phyloP scores from a whole-genome alignment of 2,329 filamentous ascomycete species.

The Fusarium transvaalense region DNA sequence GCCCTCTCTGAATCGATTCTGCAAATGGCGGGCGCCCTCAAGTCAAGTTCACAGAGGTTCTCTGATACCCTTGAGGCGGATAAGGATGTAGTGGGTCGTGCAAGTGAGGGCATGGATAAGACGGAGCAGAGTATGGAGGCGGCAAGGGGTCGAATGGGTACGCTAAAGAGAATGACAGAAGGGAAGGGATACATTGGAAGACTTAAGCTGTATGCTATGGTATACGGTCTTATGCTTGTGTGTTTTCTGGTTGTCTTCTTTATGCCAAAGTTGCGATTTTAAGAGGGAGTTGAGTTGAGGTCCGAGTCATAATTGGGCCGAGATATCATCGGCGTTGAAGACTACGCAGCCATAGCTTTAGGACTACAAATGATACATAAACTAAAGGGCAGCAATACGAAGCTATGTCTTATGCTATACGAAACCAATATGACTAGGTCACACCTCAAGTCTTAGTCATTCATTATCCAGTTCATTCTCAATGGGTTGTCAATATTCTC shows the following conservation, averaged over 20 bases:
- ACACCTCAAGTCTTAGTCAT: background rate
- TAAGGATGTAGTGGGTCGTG: slow-evolving; percentile 77
- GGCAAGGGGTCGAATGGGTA: slow-evolving; percentile 81
- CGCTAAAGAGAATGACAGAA: slow-evolving; percentile 83
- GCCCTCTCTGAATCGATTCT: slow-evolving; percentile 84
- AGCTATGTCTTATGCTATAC: background rate
- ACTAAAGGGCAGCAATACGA: background rate
- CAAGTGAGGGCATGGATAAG: slow-evolving; percentile 80
- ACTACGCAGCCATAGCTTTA: background rate
- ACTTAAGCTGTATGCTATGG: slow-evolving; percentile 85
- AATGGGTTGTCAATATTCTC: background rate
- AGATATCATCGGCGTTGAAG: background rate
- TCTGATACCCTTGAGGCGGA: slow-evolving; percentile 76
- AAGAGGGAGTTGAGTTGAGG: slow-evolving; percentile 33
- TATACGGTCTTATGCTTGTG: slow-evolving; percentile 83
- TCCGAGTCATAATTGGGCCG: background rate
- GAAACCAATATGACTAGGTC: background rate
- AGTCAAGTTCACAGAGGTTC: slow-evolving; percentile 79
- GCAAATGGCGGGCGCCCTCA: slow-evolving; percentile 81
- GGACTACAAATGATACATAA: background rate
- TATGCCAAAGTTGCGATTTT: slow-evolving; percentile 89
- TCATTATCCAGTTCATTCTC: background rate
- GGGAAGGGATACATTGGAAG: slow-evolving; percentile 89
- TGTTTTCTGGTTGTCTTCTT: slow-evolving; percentile 86
- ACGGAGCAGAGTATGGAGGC: slow-evolving; percentile 81